Evolutionary conservation across 352 stramenopile species (phyloP), one percentile per base, ranked within the genome.

Genomic region (Globisporangium splendens): DNA sequence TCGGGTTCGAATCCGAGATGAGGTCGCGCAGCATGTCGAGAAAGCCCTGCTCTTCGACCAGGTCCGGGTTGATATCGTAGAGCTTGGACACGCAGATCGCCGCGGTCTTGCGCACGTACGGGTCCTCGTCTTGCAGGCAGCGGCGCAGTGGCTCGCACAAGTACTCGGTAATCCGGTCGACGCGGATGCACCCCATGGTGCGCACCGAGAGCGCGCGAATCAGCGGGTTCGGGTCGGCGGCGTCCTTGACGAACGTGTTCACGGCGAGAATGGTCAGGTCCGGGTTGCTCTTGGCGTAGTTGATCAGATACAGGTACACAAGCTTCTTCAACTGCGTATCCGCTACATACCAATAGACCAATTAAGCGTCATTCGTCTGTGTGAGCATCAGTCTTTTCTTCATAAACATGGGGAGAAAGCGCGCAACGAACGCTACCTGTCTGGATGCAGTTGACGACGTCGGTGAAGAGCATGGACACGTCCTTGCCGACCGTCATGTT

Each of bases 241-340:
- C 80, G 59, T 96, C 84, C 70, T 95, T 94, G 35, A 99, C 96
- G 70, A 99, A 99, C 10, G 97, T 99, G 76, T 99, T 99, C 46
- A 99, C 97, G 11, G 97, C 97, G 55, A 99, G 77, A 49, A 99
- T 91, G n/a, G 98, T 98, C 50, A 99, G 73, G 61, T 99, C 97
- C 12, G 97, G 97, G 63, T 99, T 98, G 63, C 88, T 98, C 85
- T 99, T 99, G 73, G 98, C 97, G 77, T 99, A 99, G 83, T 99
- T 99, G 75, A 99, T 99, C 42, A 99, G 75, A 72, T 99, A 99
- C 18, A 99, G 70, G 73, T 99, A 99, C 48, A 99, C 97, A 17
- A 99, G 80, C 68, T 99, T 99, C 75, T 99, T 99, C 43, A 99
- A 73, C 70, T 99, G 96, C 65, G 98, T 98, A 69, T 99, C 98